Percentiles rank a stretch among this genome's conserved stretches.
Evolutionary conservation across 2,329 filamentous ascomycete genomes (phyloP).

Genomic region (Emericellopsis atlantica): DNA sequence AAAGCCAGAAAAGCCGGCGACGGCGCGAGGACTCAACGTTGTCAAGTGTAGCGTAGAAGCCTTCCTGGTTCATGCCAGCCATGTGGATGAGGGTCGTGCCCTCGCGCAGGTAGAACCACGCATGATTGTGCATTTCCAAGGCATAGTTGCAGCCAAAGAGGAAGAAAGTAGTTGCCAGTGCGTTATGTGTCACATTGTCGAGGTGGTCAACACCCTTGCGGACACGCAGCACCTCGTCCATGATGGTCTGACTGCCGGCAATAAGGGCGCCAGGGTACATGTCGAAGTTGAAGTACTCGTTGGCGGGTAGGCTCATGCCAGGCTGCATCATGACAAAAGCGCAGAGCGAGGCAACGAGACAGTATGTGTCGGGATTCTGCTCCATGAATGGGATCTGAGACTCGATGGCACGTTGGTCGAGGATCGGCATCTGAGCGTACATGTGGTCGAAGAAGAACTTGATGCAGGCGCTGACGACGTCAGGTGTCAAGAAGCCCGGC

Average conservation of each 20-base stretch:
- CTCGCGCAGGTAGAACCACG: slow-evolving; percentile 71
- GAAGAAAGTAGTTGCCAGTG: slow-evolving; percentile 65
- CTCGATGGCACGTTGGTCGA: slow-evolving; percentile 45
- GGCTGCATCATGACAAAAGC: slow-evolving; percentile 59
- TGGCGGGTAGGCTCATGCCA: slow-evolving; percentile 47
- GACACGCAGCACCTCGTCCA: slow-evolving; percentile 55
- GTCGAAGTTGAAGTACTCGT: slow-evolving; percentile 43
- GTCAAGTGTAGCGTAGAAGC: slow-evolving; percentile 47
- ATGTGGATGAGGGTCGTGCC: slow-evolving; percentile 58
- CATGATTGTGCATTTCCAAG: slow-evolving; percentile 60
- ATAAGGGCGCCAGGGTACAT: slow-evolving; percentile 46
- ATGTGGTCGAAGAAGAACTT: slow-evolving; percentile 58
- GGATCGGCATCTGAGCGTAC: slow-evolving; percentile 50
- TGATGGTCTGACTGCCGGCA: slow-evolving; percentile 50
- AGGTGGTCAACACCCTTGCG: slow-evolving; percentile 50
- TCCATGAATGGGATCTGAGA: slow-evolving; percentile 48
- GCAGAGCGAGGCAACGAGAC: slow-evolving; percentile 49
- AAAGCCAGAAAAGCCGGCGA: slow-evolving; percentile 59
- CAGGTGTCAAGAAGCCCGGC: slow-evolving; percentile 45
- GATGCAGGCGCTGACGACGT: slow-evolving; percentile 53
- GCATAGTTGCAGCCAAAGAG: slow-evolving; percentile 62
- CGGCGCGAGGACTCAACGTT: slow-evolving; percentile 47
- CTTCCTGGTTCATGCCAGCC: slow-evolving; percentile 47
- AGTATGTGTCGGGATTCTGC: slow-evolving; percentile 49
- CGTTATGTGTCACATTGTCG: slow-evolving; percentile 41